Evolutionary conservation across 805 yeast species (phyloP), one percentile per base, ranked within the genome.

Genomic region (Ascoidea rubescens): DNA sequence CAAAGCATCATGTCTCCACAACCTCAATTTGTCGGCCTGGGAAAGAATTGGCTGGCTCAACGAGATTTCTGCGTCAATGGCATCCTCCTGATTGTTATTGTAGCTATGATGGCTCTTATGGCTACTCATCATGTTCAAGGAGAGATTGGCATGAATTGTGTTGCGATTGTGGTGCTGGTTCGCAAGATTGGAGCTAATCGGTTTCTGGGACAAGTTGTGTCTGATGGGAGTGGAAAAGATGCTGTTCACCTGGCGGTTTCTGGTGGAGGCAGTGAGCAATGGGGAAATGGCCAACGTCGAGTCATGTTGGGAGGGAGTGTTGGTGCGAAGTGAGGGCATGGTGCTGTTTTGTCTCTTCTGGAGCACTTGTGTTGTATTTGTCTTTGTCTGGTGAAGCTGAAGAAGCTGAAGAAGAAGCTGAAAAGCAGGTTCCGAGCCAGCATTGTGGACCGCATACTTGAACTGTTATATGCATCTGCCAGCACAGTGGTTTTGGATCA

Each of bases 1-100:
- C 53, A 85, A 66, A 0, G 99, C 95, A 62, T 89, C 96, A 57
- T 89, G 95, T 49, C 98, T 71, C 99, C 98, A 93, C 32, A 87
- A 70, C 48, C 98, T 69, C 43, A 93, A 73, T 58, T 82, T 80
- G 57, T 91, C 97, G 0, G 90, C 93, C 53, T 86, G 93, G 0
- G 96, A 77, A 46, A 79, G 61, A 21, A 21, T 21, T 5, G 83
- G 83, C 50, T 71, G 59, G 45, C 50, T 44, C 45, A 46, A 50
- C 17, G 56, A 51, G 33, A 47, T 50, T n/a, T 32, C 54, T 46
- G 46, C 51, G 44, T 46, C 51, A 6, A 37, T 48, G n/a, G 48
- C 45, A 21, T 21, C 28, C 28, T 21, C 28, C 28, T 2, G 28
- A 32, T 33, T 50, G 33, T 33, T 48, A 16, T 14, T 50, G 14